Evolutionary conservation across 805 yeast genomes (phyloP).

Genomic region (Kodamaea kaohsiungensis): DNA sequence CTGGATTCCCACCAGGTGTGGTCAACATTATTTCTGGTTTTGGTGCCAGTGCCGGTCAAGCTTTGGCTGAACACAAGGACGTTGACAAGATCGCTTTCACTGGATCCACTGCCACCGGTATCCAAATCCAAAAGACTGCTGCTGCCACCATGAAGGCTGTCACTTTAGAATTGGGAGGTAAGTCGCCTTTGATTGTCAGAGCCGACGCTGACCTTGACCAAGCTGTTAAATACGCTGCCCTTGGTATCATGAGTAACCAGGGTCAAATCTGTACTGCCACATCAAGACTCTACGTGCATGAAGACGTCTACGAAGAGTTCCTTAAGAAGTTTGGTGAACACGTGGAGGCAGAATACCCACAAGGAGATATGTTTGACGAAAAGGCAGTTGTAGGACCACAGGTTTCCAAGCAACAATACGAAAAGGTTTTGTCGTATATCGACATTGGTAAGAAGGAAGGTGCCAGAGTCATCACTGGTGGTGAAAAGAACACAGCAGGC

Average conservation of each 20-base stretch:
- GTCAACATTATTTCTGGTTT: constrained; percentile 70
- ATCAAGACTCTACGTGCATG: constrained; percentile 62
- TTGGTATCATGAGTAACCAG: constrained; percentile 63
- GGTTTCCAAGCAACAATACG: constrained; percentile 56
- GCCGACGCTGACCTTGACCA: constrained; percentile 65
- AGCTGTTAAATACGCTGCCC: constrained; percentile 67
- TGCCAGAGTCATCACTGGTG: constrained; percentile 43
- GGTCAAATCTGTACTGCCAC: constrained; percentile 74
- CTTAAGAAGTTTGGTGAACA: constrained; percentile 44
- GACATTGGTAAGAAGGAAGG: constrained; percentile 48
- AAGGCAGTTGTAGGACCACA: constrained; percentile 61
- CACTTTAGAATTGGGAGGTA: constrained; percentile 73
- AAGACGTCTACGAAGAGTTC: constrained; percentile 55
- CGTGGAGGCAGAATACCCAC: constrained; percentile 49
- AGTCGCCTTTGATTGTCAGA: constrained; percentile 63
- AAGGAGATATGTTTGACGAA: constrained; percentile 55
- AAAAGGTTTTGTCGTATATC: constrained; percentile 44
- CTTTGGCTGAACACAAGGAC: constrained; percentile 55
- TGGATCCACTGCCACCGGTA: constrained; percentile 63
- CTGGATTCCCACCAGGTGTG: constrained; percentile 78
- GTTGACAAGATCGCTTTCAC: constrained; percentile 57
- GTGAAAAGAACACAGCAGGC: constrained; percentile 41
- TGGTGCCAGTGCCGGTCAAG: constrained; percentile 71
- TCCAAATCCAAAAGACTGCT: constrained; percentile 62
- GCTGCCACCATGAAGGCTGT: constrained; percentile 61